Evolutionary conservation across 495 filamentous ascomycete species (phyloP).

Genomic region (Lentithecium fluviatile): DNA sequence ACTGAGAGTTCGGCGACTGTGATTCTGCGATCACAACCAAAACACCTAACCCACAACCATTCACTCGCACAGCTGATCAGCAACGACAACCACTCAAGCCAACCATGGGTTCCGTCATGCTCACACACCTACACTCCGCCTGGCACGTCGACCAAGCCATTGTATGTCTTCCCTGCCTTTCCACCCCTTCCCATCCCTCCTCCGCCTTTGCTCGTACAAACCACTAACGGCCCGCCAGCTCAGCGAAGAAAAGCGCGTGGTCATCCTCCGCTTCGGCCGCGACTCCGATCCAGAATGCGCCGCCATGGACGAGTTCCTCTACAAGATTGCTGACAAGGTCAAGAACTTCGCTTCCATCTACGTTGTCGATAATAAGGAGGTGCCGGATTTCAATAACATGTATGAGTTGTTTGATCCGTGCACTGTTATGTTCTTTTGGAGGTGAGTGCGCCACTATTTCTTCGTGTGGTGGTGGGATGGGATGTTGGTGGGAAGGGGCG

Average conservation of each 20-base stretch:
- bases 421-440: slow-evolving; percentile 83
- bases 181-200: no score
- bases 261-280: slow-evolving; percentile 91
- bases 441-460: slow-evolving; percentile 98
- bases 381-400: slow-evolving; percentile 97
- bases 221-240: not conserved
- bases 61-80: no score
- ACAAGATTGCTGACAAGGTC: slow-evolving; percentile 63
- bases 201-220: no score
- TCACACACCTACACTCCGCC: slow-evolving; percentile 87
- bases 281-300: slow-evolving; percentile 64
- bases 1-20: no score
- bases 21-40: no score
- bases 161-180: not conserved
- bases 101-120: slow-evolving; percentile 82
- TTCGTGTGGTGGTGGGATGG: no score
- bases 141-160: slow-evolving; percentile 98
- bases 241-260: slow-evolving; percentile 84
- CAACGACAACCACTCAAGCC: no score
- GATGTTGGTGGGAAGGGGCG: no score
- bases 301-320: slow-evolving; percentile 23
- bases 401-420: slow-evolving; percentile 64
- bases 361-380: slow-evolving; percentile 93
- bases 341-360: slow-evolving; percentile 95
- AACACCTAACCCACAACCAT: no score